Conservation (phyloP, 140 eudicot genomes). For the Stevia rebaudiana region DNA sequence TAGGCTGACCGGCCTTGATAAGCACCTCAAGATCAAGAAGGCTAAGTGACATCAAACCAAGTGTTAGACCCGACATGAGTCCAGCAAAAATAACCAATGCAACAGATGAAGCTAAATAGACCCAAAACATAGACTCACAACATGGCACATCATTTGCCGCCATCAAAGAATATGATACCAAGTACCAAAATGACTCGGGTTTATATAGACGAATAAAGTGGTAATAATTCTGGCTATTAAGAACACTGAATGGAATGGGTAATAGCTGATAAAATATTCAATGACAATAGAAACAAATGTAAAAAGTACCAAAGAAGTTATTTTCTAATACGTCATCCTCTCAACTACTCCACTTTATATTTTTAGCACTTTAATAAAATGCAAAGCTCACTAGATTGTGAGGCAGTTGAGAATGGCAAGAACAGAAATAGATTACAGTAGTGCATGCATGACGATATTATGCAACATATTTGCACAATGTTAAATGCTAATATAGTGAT, state of each 20-base stretch:
- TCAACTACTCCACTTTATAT: slow-evolving; percentile 24
- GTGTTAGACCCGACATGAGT: slow-evolving; percentile 77
- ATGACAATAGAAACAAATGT: not conserved
- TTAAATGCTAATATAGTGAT: not conserved
- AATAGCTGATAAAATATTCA: not conserved
- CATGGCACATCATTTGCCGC: slow-evolving; percentile 84
- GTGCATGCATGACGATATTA: slow-evolving; percentile 4
- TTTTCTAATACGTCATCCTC: not conserved
- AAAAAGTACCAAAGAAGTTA: slow-evolving; percentile 8
- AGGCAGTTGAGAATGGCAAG: not conserved
- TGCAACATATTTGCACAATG: not conserved
- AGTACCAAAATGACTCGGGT: not conserved
- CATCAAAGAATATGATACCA: slow-evolving; percentile 22
- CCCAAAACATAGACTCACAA: slow-evolving; percentile 82
- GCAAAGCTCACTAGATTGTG: not conserved
- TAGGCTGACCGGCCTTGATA: slow-evolving; percentile 68
- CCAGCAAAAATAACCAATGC: slow-evolving; percentile 67
- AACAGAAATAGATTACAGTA: not conserved
- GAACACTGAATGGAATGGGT: slow-evolving; percentile 1
- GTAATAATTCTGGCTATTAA: slow-evolving; percentile 14
- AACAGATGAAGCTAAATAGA: slow-evolving; percentile 44
- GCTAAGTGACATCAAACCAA: slow-evolving; percentile 80
- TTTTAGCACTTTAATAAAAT: not conserved
- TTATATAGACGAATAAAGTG: slow-evolving; percentile 23
- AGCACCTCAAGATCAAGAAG: slow-evolving; percentile 81